phyloP scores from a whole-genome alignment of 306 rosid species.

The Fagus sylvatica region DNA sequence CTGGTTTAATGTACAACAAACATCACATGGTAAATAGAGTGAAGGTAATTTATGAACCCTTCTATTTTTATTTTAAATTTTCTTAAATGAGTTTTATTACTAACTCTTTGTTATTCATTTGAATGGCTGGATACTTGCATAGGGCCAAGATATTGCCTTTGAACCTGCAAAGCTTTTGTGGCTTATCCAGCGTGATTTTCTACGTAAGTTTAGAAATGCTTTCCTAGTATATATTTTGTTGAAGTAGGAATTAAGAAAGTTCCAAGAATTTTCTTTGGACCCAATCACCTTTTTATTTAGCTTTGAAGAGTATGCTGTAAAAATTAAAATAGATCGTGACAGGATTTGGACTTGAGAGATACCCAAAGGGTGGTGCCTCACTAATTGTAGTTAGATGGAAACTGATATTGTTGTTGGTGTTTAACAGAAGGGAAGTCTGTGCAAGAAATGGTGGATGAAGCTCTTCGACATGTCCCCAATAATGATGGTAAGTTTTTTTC shows the following conservation, averaged over 20 bases:
- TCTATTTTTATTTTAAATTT: conserved; percentile 1
- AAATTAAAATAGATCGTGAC: background rate
- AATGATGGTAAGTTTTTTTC: conserved; percentile 55
- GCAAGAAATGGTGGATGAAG: conserved; percentile 92
- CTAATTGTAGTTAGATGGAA: conserved; percentile 21
- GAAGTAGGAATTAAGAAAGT: background rate
- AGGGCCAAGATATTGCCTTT: conserved; percentile 98
- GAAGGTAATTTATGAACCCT: conserved; percentile 62
- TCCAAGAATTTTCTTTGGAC: background rate
- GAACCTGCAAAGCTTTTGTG: conserved; percentile 98
- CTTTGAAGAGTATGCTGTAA: background rate
- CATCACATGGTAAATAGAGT: conserved; percentile 55
- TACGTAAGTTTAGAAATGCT: conserved; percentile 59
- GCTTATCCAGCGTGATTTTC: conserved; percentile 99
- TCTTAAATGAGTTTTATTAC: conserved; percentile 7
- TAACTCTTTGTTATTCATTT: conserved; percentile 16
- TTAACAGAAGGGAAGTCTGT: conserved; percentile 88
- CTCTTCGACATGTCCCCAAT: conserved; percentile 81
- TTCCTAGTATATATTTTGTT: conserved; percentile 9
- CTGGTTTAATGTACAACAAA: conserved; percentile 38
- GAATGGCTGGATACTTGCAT: conserved; percentile 32
- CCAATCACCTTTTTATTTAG: background rate
- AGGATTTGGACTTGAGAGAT: conserved; percentile 14
- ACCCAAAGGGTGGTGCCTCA: background rate
- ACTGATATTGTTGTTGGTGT: conserved; percentile 27